Conservation (phyloP, 352 stramenopile species). For the Thalassiosira ordinaria region DNA sequence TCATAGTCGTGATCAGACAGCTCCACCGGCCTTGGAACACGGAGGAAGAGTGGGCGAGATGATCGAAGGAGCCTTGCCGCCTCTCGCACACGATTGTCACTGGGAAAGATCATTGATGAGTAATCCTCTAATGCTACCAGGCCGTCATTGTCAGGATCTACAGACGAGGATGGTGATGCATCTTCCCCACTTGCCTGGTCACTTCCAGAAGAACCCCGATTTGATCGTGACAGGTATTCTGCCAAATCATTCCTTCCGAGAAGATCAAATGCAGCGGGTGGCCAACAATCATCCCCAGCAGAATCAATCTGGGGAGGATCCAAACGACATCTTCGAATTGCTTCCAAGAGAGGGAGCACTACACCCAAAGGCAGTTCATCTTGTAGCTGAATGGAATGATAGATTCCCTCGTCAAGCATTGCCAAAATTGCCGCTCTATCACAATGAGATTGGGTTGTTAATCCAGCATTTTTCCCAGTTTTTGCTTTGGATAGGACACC, state of each 20-base stretch:
- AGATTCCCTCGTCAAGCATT: constrained; percentile 66
- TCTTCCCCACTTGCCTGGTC: neutral
- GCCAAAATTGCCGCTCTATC: constrained; percentile 44
- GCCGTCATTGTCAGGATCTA: constrained; percentile 78
- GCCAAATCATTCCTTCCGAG: constrained; percentile 66
- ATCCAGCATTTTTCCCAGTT: too few relatives aligned
- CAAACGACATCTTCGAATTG: constrained; percentile 54
- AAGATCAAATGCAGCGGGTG: constrained; percentile 59
- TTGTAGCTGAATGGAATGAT: constrained; percentile 43
- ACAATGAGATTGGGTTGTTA: constrained; percentile 16
- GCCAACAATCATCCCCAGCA: constrained; percentile 31
- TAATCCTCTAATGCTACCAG: constrained; percentile 69
- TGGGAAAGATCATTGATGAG: constrained; percentile 84
- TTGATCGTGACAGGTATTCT: constrained; percentile 22
- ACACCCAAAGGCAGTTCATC: constrained; percentile 59
- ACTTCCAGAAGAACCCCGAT: neutral
- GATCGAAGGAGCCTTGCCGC: constrained; percentile 84
- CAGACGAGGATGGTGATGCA: constrained; percentile 12
- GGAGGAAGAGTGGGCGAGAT: constrained; percentile 81
- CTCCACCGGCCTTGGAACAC: constrained; percentile 84
- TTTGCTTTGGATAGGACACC: too few relatives aligned
- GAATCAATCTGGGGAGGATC: constrained; percentile 54
- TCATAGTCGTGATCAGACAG: constrained; percentile 89
- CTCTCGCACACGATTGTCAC: constrained; percentile 86
- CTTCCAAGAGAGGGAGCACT: constrained; percentile 56